Percentiles rank a stretch among this genome's conserved stretches.
Evolutionary conservation across 2,329 filamentous ascomycete genomes (phyloP).

Genomic region (Endocalyx cinctus): DNA sequence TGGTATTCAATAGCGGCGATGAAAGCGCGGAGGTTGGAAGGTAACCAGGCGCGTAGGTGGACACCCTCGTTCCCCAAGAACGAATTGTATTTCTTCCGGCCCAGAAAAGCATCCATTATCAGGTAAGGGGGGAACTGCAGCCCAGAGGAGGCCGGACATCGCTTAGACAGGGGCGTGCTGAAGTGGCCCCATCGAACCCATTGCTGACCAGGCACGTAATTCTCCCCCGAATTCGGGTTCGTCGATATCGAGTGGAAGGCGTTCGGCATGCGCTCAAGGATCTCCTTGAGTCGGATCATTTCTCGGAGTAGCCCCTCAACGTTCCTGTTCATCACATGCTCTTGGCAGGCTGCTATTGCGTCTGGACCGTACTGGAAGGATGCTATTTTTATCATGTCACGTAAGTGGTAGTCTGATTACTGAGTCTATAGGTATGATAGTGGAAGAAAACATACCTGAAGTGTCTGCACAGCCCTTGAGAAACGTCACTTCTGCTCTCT

Average conservation of each 20-base stretch:
- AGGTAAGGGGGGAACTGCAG: slow-evolving; percentile 49
- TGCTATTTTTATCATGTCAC: too few species aligned
- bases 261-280: slow-evolving; percentile 48
- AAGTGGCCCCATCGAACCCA: slow-evolving; percentile 50
- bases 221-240: slow-evolving; percentile 47
- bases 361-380: slow-evolving; percentile 48
- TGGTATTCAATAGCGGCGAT: slow-evolving; percentile 52
- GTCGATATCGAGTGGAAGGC: slow-evolving; percentile 51
- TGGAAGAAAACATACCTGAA: slow-evolving; percentile 27
- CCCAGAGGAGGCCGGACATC: slow-evolving; percentile 46
- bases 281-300: slow-evolving; percentile 47
- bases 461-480: slow-evolving; percentile 46
- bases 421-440: too few species aligned
- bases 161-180: slow-evolving; percentile 43
- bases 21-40: slow-evolving; percentile 49
- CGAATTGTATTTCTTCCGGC: slow-evolving; percentile 41
- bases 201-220: slow-evolving; percentile 43
- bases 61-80: slow-evolving; percentile 49
- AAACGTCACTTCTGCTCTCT: slow-evolving; percentile 47
- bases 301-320: slow-evolving; percentile 45
- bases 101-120: slow-evolving; percentile 51
- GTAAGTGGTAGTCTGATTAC: too few species aligned
- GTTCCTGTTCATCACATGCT: slow-evolving; percentile 49
- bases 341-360: slow-evolving; percentile 48
- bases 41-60: slow-evolving; percentile 49